Percentiles rank a stretch among this genome's conserved stretches.
Conservation (phyloP, 2,329 filamentous ascomycete species). For the Exophiala xenobiotica region DNA sequence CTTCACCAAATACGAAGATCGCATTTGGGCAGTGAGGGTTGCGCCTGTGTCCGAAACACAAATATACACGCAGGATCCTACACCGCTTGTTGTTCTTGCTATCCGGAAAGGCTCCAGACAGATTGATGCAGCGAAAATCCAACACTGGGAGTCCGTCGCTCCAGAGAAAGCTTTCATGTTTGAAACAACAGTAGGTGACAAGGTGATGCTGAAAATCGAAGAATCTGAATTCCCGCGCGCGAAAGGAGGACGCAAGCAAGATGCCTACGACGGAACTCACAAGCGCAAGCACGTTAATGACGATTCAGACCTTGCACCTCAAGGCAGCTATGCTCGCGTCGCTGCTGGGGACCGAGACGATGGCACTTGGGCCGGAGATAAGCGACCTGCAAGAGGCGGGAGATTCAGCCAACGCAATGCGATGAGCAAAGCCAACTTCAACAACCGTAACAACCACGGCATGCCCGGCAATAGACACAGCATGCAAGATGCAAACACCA, state of each 20-base stretch:
- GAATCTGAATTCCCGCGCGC: conserved; percentile 54
- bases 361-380: conserved; percentile 22
- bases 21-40: conserved; percentile 82
- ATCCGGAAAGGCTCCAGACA: conserved; percentile 72
- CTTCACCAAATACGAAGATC: conserved; percentile 71
- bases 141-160: conserved; percentile 76
- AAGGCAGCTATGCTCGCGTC: conserved; percentile 38
- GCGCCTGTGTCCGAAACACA: conserved; percentile 66
- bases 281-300: conserved; percentile 61
- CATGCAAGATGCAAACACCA: conserved; percentile 15
- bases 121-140: conserved; percentile 76
- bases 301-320: conserved; percentile 44
- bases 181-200: conserved; percentile 82
- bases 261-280: conserved; percentile 58
- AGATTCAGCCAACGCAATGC: conserved; percentile 21
- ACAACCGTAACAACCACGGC: conserved; percentile 20
- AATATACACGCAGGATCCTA: conserved; percentile 75
- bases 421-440: conserved; percentile 28
- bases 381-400: conserved; percentile 8
- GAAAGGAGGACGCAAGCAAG: conserved; percentile 31
- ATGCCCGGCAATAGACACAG: conserved; percentile 2
- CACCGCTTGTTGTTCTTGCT: conserved; percentile 79
- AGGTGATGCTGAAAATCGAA: conserved; percentile 78
- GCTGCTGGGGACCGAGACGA: conserved; percentile 33
- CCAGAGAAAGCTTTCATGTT: conserved; percentile 71